Conservation (phyloP, 352 stramenopile species). For the Achlya hypogyna region DNA sequence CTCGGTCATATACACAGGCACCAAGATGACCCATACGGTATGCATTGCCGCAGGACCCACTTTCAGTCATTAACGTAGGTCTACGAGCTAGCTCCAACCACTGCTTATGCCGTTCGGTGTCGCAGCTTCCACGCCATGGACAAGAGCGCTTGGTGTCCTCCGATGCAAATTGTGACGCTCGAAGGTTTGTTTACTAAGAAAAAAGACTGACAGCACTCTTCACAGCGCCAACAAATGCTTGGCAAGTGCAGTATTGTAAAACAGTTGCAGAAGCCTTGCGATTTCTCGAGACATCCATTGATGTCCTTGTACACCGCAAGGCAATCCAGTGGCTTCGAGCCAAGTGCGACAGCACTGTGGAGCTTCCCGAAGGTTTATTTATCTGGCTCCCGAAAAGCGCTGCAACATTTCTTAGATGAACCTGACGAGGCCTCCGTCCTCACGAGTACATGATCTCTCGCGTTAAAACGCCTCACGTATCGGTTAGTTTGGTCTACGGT, state of each 20-base stretch:
- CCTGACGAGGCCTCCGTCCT: no score
- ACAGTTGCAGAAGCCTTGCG: not conserved
- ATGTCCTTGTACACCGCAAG: not conserved
- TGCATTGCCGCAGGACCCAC: not conserved
- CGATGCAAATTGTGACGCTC: constrained; percentile 1
- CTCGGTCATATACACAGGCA: not conserved
- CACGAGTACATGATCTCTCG: no score
- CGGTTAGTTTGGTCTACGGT: not conserved
- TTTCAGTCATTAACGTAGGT: not conserved
- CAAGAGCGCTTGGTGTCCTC: not conserved
- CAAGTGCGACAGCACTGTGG: not conserved
- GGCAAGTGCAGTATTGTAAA: not conserved
- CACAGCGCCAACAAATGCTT: not conserved
- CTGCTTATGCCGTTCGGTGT: not conserved
- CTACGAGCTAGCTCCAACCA: not conserved
- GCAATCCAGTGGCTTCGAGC: not conserved
- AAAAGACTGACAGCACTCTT: not conserved
- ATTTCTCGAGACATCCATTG: not conserved
- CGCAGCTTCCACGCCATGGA: constrained; percentile 3
- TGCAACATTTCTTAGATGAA: no score
- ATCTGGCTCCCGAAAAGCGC: no score
- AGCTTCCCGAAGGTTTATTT: no score
- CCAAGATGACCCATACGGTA: not conserved
- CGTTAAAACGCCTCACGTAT: no score
- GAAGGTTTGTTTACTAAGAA: not conserved